A percentile compares a stretch with the other conserved stretches of the same genome.
Conservation (phyloP, 257 asterid genomes). For the Leptodermis oblonga region DNA sequence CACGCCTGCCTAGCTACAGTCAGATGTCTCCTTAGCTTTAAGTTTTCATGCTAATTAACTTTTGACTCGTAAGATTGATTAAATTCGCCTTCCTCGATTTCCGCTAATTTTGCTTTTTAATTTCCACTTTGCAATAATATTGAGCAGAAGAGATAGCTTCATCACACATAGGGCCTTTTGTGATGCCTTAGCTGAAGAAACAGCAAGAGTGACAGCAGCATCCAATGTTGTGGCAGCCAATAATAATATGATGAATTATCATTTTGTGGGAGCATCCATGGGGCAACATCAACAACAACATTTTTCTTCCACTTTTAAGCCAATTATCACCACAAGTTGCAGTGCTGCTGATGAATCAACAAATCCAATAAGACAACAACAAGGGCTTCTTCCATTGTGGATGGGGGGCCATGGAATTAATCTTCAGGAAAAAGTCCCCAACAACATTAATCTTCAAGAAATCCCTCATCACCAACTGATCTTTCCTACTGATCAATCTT, state of each 20-base stretch:
- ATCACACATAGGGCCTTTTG: conserved; percentile 94
- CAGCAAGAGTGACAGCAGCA: conserved; percentile 73
- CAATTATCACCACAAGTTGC: conserved; percentile 28
- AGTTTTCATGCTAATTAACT: conserved; percentile 10
- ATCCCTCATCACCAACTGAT: conserved; percentile 30
- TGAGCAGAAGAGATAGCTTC: conserved; percentile 82
- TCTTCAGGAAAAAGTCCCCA: conserved; percentile 29
- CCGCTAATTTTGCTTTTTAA: conserved; percentile 5
- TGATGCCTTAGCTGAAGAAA: conserved; percentile 89
- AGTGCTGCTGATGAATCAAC: conserved; percentile 24
- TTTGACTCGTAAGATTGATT: neutral
- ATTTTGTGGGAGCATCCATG: conserved; percentile 47
- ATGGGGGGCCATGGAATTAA: conserved; percentile 29
- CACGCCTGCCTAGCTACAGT: neutral
- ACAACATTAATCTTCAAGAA: conserved; percentile 38
- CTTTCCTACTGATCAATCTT: conserved; percentile 25
- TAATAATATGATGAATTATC: conserved; percentile 41
- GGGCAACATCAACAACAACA: no score
- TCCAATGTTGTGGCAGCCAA: conserved; percentile 35
- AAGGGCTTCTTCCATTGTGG: conserved; percentile 51
- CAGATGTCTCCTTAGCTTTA: neutral
- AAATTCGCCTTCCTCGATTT: neutral
- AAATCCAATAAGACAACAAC: conserved; percentile 37
- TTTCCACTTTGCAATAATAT: neutral
- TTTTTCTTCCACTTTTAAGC: conserved; percentile 51